Conservation (phyloP, 208 protist genomes). For the Leishmania tropica region DNA sequence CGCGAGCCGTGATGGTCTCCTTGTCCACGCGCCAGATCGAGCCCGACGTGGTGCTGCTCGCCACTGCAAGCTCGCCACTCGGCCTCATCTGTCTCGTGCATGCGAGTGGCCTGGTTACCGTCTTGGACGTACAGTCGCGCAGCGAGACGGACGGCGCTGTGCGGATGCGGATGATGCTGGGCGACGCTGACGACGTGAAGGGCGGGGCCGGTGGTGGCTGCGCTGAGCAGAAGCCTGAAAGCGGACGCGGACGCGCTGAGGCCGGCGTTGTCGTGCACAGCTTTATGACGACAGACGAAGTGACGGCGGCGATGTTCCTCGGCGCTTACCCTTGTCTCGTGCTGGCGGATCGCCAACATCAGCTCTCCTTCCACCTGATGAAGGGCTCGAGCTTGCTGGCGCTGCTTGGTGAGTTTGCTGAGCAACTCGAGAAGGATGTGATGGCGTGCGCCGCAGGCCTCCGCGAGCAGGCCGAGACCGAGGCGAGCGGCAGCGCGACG, state of each 20-base stretch:
- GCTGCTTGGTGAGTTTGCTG: slow-evolving; percentile 62
- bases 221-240: neutral
- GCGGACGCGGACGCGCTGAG: slow-evolving; percentile 17
- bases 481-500: neutral
- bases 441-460: neutral
- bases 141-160: slow-evolving; percentile 1
- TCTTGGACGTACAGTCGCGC: slow-evolving; percentile 53
- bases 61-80: slow-evolving; percentile 55
- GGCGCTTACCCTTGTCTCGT: slow-evolving; percentile 78
- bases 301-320: slow-evolving; percentile 65
- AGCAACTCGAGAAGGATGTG: slow-evolving; percentile 40
- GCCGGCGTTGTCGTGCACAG: slow-evolving; percentile 47
- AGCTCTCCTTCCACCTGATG: slow-evolving; percentile 67
- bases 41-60: slow-evolving; percentile 74
- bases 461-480: neutral
- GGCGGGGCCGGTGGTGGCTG: neutral
- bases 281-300: slow-evolving; percentile 60
- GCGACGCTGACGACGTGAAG: neutral
- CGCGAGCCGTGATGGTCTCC: neutral
- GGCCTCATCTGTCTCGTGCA: slow-evolving; percentile 77
- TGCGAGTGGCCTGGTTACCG: slow-evolving; percentile 59
- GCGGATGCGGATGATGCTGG: slow-evolving; percentile 3
- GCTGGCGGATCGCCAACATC: slow-evolving; percentile 54
- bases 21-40: slow-evolving; percentile 37
- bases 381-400: slow-evolving; percentile 53